These are phyloP conservation scores for Starmerella etchellsii DNA, from an alignment of 805 yeast species.

Conservation along the genomic window DNA sequence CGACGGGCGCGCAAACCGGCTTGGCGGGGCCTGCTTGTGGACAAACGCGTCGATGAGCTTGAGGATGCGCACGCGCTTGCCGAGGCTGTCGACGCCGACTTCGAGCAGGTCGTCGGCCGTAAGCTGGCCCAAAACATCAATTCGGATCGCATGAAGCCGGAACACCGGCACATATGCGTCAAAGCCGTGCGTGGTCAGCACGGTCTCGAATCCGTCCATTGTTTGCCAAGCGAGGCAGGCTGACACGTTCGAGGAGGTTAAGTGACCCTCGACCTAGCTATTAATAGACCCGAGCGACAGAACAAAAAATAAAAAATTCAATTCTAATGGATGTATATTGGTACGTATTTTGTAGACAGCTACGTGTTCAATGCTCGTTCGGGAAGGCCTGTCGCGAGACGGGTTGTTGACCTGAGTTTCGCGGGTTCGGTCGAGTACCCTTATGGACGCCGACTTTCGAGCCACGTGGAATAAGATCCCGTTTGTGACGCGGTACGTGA, in stretches of 20 bases:
- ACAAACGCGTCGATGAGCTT: constrained; percentile 33
- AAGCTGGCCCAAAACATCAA: constrained; percentile 56
- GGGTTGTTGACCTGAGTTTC: too few relatives aligned
- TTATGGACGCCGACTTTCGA: constrained; percentile 3
- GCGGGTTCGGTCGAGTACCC: too few relatives aligned
- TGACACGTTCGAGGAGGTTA: too few relatives aligned
- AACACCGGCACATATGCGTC: constrained; percentile 27
- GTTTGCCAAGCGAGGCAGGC: too few relatives aligned
- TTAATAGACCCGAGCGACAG: too few relatives aligned
- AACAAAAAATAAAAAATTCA: too few relatives aligned
- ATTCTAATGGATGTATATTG: too few relatives aligned
- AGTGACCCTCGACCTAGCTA: too few relatives aligned
- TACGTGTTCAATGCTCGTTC: too few relatives aligned
- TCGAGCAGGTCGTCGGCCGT: constrained; percentile 61
- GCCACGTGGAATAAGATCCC: constrained; percentile 18
- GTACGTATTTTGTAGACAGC: too few relatives aligned
- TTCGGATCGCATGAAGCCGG: constrained; percentile 51
- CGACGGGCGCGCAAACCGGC: not conserved
- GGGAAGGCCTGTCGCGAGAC: too few relatives aligned
- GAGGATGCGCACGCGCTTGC: constrained; percentile 48
- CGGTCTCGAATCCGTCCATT: constrained; percentile 1
- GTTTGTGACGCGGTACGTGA: constrained; percentile 12
- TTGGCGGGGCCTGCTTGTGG: not conserved
- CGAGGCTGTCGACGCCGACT: constrained; percentile 45
- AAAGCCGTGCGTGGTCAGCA: constrained; percentile 6